phyloP scores from a whole-genome alignment of 768 basidiomycete genomes.

The Holtermannia corniformis region DNA sequence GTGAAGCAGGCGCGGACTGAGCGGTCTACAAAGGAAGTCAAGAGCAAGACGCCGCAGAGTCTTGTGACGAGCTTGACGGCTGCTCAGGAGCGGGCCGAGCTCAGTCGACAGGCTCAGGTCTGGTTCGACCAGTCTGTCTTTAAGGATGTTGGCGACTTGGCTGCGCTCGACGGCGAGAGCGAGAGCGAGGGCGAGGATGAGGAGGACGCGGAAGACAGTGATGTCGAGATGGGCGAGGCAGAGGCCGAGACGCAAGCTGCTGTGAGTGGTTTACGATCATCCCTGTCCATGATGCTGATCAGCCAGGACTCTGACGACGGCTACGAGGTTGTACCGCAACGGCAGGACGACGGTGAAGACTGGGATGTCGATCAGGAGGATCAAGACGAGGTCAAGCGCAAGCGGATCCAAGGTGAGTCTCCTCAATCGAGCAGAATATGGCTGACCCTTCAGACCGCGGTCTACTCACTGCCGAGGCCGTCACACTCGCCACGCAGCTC shows the following conservation, averaged over 20 bases:
- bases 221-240: slow-evolving; percentile 14
- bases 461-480: slow-evolving; percentile 75
- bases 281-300: background rate
- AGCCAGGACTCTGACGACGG: slow-evolving; percentile 49
- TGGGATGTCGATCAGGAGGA: slow-evolving; percentile 78
- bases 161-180: slow-evolving; percentile 42
- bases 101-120: slow-evolving; percentile 54
- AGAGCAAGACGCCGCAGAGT: slow-evolving; percentile 10
- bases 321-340: slow-evolving; percentile 67
- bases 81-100: slow-evolving; percentile 36
- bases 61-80: slow-evolving; percentile 49
- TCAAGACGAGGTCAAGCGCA: slow-evolving; percentile 58
- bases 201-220: slow-evolving; percentile 34
- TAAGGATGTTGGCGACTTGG: slow-evolving; percentile 51
- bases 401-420: slow-evolving; percentile 57
- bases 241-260: slow-evolving; percentile 32
- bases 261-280: background rate
- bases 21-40: slow-evolving; percentile 6
- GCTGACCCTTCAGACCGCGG: slow-evolving; percentile 55
- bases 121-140: slow-evolving; percentile 97
- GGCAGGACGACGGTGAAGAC: slow-evolving; percentile 53
- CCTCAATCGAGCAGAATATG: background rate
- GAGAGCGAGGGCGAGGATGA: slow-evolving; percentile 45
- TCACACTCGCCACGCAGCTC: slow-evolving; percentile 80
- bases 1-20: slow-evolving; percentile 15